These are phyloP conservation scores for Pythium phragmiticola DNA, from an alignment of 352 stramenopile genomes.

Conservation along the genomic window DNA sequence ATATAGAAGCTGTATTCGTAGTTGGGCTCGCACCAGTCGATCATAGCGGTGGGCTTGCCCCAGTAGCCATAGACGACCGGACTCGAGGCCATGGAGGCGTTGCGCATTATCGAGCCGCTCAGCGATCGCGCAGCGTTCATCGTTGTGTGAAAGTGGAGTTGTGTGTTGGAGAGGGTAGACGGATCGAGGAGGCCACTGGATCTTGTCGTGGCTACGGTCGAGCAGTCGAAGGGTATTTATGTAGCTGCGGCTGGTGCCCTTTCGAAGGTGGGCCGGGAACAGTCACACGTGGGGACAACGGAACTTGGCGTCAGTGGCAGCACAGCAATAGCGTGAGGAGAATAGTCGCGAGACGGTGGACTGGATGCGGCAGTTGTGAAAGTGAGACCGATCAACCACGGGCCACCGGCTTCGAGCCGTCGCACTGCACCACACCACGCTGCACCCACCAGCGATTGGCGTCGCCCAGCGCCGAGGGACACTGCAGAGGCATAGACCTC, in stretches of 20 bases:
- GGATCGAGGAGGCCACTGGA: not conserved
- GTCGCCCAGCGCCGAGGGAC: not conserved
- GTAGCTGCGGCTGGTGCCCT: not conserved
- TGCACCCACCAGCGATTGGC: not conserved
- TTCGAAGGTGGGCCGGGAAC: not conserved
- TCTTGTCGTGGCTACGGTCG: not conserved
- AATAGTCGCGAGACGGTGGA: not conserved
- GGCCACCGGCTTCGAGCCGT: not conserved
- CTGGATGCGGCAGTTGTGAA: not conserved
- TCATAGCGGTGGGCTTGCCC: constrained; percentile 68
- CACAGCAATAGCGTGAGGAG: no score
- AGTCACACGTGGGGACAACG: not conserved
- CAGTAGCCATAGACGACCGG: constrained; percentile 33
- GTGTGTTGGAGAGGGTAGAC: not conserved
- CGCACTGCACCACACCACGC: no score
- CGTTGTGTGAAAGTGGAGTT: not conserved
- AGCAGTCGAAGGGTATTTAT: no score
- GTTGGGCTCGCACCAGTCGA: constrained; percentile 88
- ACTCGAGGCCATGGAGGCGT: not conserved
- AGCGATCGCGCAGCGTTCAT: not conserved
- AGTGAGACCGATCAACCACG: not conserved
- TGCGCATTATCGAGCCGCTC: not conserved
- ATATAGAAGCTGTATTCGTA: constrained; percentile 79
- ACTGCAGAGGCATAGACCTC: not conserved
- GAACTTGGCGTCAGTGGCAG: not conserved